Evolutionary conservation across 345 rosid genomes (phyloP), one percentile per base, ranked within the genome.

Genomic region (Cardamine chenopodiifolia): DNA sequence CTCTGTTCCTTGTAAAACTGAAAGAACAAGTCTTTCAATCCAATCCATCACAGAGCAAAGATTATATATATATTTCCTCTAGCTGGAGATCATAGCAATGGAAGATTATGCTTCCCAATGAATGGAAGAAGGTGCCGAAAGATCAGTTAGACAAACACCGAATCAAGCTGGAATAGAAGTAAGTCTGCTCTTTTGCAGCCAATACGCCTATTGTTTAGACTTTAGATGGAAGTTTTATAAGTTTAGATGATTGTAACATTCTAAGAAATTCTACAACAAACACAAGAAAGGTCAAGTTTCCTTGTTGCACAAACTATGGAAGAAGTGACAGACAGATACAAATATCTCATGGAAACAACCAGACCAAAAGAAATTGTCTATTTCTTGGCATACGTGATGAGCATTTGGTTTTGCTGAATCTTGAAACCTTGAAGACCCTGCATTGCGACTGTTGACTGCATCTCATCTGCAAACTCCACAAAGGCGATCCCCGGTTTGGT

Each of bases 401-500:
- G 77, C 98, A 95, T 89, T 48, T 81, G 86, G 80, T 90, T 88
- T 61, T 88, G 95, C 48, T 82, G 82, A 47, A 94, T 82, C 85
- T 89, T 95, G 73, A 83, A 89, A 72, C 90, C 84, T 80, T 92
- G 98, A 62, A 92, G 96, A 25, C 71, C 88, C 57, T 89, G 97
- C 98, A 95, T 85, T 6, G 97, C 99, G 4, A 82, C 85, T 0
- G 96, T 86, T 18, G 99, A 84, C 65, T 90, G 99, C 89, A 87
- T 82, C 85, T 95, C 99, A 19, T 95, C 92, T 17, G 82, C 82
- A 63, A 76, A 92, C 85, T 92, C 99, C 11, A 95, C 93, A 71
- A 95, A 95, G 80, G 99, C 99, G 8, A 95, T 95, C 28, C 99
- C 98, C 0, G 99, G 99, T 79, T 95, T 95, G 48, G 99, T 76